These are phyloP conservation scores for Plasmodium ovale DNA, from an alignment of 169 alveolate genomes.

Conservation along the genomic window DNA sequence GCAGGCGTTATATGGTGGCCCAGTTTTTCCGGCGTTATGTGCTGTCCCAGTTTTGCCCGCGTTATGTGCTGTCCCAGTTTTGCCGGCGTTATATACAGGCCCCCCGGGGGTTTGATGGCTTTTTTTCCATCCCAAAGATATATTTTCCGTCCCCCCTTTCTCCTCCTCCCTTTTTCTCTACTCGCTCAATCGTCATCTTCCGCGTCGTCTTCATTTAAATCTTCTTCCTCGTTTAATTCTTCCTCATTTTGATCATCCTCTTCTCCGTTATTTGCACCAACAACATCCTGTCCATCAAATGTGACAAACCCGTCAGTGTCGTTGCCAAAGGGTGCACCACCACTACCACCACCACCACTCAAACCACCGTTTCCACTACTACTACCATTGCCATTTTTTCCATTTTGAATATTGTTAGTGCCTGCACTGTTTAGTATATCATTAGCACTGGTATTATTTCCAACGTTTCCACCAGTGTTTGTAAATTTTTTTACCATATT, in stretches of 20 bases:
- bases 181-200: slow-evolving; percentile 8
- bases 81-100: no score
- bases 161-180: not conserved
- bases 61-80: no score
- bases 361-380: not conserved
- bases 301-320: slow-evolving; percentile 6
- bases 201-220: not conserved
- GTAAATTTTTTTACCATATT: slow-evolving; percentile 29
- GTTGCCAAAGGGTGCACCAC: not conserved
- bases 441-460: not conserved
- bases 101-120: no score
- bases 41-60: no score
- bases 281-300: slow-evolving; percentile 10
- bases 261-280: not conserved
- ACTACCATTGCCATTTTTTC: not conserved
- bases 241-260: slow-evolving; percentile 28
- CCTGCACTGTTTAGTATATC: not conserved
- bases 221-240: slow-evolving; percentile 14
- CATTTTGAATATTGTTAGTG: not conserved
- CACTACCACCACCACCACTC: not conserved
- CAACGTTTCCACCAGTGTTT: no score
- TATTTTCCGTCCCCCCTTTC: not conserved
- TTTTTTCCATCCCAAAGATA: no score
- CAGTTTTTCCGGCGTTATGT: no score
- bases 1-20: no score